Evolutionary conservation across 495 filamentous ascomycete species (phyloP), one percentile per base, ranked within the genome.

Genomic region (Amphirosellinia nigrospora): DNA sequence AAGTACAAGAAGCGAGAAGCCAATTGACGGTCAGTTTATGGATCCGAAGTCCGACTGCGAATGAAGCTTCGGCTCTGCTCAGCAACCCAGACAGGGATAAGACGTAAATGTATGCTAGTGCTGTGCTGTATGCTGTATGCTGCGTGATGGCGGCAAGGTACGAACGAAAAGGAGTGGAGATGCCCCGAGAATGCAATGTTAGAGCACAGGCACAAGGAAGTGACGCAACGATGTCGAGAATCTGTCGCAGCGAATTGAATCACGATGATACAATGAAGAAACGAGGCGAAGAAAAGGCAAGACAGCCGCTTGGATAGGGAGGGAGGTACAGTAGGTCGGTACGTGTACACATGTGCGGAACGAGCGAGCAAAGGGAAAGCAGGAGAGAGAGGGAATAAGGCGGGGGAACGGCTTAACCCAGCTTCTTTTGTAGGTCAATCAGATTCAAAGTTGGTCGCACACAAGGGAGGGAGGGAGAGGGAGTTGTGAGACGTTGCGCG

Each of bases 221-320:
- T 53, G 50, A 53, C 50, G 50, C 45, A 62, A 32, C n/a, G 30
- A n/a, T 53, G 56, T 62, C 43, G 66, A 13, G 43, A 53, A 38
- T 15, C 28, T 46, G 64, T 11, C 23, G 53, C 41, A 59, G 36
- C 21, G n/a, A 28, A 46, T 46, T 32, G 64, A 36, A 50, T 66
- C 64, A 48, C 52, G 64, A 67, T 67, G 55, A 68, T 38, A 36
- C 4, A 21, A 48, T 6, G 16, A 39, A 6, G 30, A 48, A 28
- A 48, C 28, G 58, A 63, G 32, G 28, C 8, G 43, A 26, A 21
- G 16, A 38, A 10, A 38, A n/a, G n/a, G n/a, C n/a, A n/a, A n/a
- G 38, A 62, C 2, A 63, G 60, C 19, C 36, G 32, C 30, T 19
- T 10, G 55, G 55, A 36, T n/a, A 13, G 50, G 26, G 39, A n/a